Evolutionary conservation across 306 rosid species (phyloP), one percentile per base, ranked within the genome.

Genomic region (Styphnolobium japonicum): DNA sequence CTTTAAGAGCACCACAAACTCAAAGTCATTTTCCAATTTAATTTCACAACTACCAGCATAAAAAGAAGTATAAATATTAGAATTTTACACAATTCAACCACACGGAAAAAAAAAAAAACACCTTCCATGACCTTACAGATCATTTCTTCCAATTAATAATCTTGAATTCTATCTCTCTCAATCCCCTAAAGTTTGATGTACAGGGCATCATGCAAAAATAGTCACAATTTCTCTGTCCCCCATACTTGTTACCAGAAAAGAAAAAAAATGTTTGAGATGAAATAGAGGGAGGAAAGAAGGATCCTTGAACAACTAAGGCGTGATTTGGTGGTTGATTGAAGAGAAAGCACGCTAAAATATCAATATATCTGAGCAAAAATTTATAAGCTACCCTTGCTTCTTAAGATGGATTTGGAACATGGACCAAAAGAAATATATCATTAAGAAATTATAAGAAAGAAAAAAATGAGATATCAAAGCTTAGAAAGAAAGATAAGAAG

Each of bases 341-440:
- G 65, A 52, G 70, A 55, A 11, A 42, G 14, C 27, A 42, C 53
- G 21, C 60, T 39, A 73, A 65, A 45, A 73, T 27, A 69, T 68
- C 55, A 22, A 33, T 53, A 60, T 14, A 65, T 22, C 6, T 6
- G 22, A 36, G 36, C 14, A 12, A 45, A 37, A 52, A 31, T 63
- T 69, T 40, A 76, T 22, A 46, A n/a, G 61, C 29, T 57, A 61
- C 19, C 55, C 65, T 25, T 46, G 16, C 64, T 58, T 21, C 56
- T 64, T 36, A 63, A 57, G 27, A 77, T 64, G 48, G 31, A 71
- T 29, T 60, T 22, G 16, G 57, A 82, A 55, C 72, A 53, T 22
- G 37, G 65, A 45, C 61, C 65, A 69, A 53, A 68, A 48, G 39
- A 34, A 61, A 63, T 33, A n/a, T 52, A 69, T 48, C 45, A 70